phyloP scores from a whole-genome alignment of 441 rosid species.

The Viola pubescens region DNA sequence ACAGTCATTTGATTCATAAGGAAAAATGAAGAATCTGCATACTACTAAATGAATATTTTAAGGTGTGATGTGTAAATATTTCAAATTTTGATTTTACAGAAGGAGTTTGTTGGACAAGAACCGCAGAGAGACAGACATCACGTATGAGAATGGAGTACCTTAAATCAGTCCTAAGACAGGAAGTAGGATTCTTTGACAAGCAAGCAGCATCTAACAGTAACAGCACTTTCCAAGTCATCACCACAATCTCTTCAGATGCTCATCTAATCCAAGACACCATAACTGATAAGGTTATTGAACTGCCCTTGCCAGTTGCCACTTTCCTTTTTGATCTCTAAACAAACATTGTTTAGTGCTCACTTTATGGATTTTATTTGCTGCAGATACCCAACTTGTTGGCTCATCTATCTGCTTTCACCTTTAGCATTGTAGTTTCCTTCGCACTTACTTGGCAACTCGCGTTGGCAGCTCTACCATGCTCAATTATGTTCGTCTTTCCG shows the following conservation, averaged over 20 bases:
- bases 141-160: slow-evolving; percentile 44
- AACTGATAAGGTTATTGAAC: slow-evolving; percentile 38
- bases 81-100: slow-evolving; percentile 23
- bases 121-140: slow-evolving; percentile 60
- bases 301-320: background rate
- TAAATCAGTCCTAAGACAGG: slow-evolving; percentile 52
- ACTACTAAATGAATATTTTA: no score
- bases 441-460: slow-evolving; percentile 46
- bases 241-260: slow-evolving; percentile 47
- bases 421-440: slow-evolving; percentile 37
- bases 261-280: slow-evolving; percentile 52
- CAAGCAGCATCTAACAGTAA: slow-evolving; percentile 41
- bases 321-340: background rate
- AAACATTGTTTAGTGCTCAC: background rate
- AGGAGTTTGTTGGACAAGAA: slow-evolving; percentile 63
- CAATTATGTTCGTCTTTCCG: slow-evolving; percentile 45
- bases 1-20: no score
- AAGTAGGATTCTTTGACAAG: slow-evolving; percentile 49
- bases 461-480: slow-evolving; percentile 45
- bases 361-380: slow-evolving; percentile 8
- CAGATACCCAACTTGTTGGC: slow-evolving; percentile 51
- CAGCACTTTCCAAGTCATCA: slow-evolving; percentile 42
- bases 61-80: no score
- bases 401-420: slow-evolving; percentile 37
- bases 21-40: no score